Evolutionary conservation across 2,329 filamentous ascomycete species (phyloP).

Genomic region (Aspergillus sclerotialis): DNA sequence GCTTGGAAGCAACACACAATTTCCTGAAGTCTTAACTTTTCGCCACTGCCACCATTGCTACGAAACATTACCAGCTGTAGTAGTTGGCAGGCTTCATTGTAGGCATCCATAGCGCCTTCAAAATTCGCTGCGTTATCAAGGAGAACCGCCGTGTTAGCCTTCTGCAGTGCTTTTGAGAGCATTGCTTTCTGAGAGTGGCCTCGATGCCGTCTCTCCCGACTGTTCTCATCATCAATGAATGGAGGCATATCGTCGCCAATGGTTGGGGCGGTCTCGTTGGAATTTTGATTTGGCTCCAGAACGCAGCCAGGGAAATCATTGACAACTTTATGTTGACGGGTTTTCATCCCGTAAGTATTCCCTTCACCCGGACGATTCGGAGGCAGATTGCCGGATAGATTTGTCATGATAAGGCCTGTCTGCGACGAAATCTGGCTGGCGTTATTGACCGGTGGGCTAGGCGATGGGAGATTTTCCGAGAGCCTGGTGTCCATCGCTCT

Average conservation of each 20-base stretch:
- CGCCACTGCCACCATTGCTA: conserved; percentile 79
- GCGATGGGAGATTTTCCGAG: too few relatives aligned
- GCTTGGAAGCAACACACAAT: conserved; percentile 59
- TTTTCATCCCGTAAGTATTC: conserved; percentile 2
- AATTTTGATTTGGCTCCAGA: conserved; percentile 8
- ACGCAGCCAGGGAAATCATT: conserved; percentile 2
- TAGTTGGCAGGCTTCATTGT: conserved; percentile 81
- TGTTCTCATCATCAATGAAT: conserved; percentile 18
- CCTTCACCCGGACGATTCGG: conserved; percentile 10
- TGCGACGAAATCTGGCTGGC: too few relatives aligned
- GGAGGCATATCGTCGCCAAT: conserved; percentile 19
- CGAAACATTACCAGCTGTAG: conserved; percentile 80
- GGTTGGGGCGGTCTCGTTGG: conserved; percentile 11
- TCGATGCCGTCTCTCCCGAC: conserved; percentile 29
- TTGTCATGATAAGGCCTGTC: too few relatives aligned
- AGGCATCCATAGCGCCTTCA: conserved; percentile 82
- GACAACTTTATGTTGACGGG: conserved; percentile 1
- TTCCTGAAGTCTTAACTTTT: conserved; percentile 73
- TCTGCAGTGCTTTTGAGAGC: conserved; percentile 90
- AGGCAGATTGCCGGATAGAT: conserved; percentile 6
- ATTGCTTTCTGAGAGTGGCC: conserved; percentile 82
- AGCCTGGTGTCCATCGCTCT: too few relatives aligned
- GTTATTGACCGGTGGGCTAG: too few relatives aligned
- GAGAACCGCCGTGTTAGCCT: conserved; percentile 91
- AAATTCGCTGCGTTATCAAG: conserved; percentile 95